phyloP scores from a whole-genome alignment of 1,139 yeast species.

The Nematodospora anomalae region DNA sequence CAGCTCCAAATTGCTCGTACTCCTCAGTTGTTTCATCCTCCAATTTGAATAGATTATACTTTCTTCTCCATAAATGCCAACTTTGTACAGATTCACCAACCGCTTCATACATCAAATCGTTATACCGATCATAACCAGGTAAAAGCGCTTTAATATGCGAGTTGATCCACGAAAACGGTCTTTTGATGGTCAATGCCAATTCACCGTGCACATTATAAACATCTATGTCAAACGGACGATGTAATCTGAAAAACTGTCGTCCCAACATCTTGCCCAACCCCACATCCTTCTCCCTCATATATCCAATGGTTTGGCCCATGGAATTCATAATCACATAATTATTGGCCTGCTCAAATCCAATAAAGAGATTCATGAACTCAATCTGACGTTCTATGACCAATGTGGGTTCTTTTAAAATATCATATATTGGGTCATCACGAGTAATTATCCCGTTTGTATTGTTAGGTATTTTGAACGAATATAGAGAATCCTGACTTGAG shows the following conservation, averaged over 20 bases:
- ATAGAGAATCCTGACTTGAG: slow-evolving; percentile 5
- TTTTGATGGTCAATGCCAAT: slow-evolving; percentile 62
- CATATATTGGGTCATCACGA: slow-evolving; percentile 54
- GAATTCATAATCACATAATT: slow-evolving; percentile 72
- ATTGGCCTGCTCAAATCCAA: slow-evolving; percentile 93
- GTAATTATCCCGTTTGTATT: slow-evolving; percentile 51
- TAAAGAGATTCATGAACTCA: slow-evolving; percentile 80
- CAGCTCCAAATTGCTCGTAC: slow-evolving; percentile 73
- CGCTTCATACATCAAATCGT: slow-evolving; percentile 44
- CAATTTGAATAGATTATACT: slow-evolving; percentile 71
- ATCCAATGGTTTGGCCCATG: slow-evolving; percentile 73
- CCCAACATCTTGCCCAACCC: slow-evolving; percentile 68
- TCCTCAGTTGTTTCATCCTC: slow-evolving; percentile 47
- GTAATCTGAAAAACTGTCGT: slow-evolving; percentile 79
- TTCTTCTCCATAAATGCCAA: slow-evolving; percentile 93
- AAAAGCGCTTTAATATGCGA: slow-evolving; percentile 76
- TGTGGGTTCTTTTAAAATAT: slow-evolving; percentile 71
- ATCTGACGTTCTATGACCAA: slow-evolving; percentile 83
- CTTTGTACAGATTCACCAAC: slow-evolving; percentile 87
- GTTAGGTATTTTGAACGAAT: slow-evolving; percentile 35
- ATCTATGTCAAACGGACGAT: slow-evolving; percentile 83
- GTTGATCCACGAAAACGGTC: slow-evolving; percentile 87
- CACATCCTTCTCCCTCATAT: slow-evolving; percentile 75
- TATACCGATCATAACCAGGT: slow-evolving; percentile 50
- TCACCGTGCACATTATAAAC: slow-evolving; percentile 74